Percentiles rank a stretch among this genome's conserved stretches.
These are phyloP conservation scores for Corchorus olitorius DNA, from an alignment of 345 rosid genomes.

Conservation along the genomic window DNA sequence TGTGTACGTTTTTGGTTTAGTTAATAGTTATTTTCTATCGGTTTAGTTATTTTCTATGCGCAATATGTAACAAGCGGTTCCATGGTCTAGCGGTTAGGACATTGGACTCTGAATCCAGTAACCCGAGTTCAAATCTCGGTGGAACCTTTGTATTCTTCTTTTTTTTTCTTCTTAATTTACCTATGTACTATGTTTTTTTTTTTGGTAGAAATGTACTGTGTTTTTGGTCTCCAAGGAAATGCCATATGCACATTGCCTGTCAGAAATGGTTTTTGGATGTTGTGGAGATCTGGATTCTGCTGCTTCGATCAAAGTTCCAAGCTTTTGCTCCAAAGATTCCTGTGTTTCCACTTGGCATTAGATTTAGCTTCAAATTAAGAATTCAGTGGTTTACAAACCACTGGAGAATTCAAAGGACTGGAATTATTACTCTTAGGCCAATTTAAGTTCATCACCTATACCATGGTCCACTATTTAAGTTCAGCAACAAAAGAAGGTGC, in stretches of 20 bases:
- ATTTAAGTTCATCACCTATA: not conserved
- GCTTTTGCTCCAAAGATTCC: not conserved
- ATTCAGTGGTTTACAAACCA: not conserved
- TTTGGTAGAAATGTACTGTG: too few relatives aligned
- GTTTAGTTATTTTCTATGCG: not conserved
- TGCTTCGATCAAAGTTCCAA: not conserved
- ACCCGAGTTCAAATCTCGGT: constrained; percentile 99
- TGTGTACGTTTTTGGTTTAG: not conserved
- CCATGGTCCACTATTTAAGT: not conserved
- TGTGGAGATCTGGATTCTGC: not conserved
- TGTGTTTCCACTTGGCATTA: not conserved
- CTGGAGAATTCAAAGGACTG: not conserved
- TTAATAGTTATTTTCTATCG: not conserved
- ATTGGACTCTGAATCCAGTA: constrained; percentile 96
- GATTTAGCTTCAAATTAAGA: not conserved
- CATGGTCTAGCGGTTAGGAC: constrained; percentile 98
- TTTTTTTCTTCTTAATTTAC: too few relatives aligned
- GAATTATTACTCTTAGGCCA: too few relatives aligned
- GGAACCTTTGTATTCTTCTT: constrained; percentile 52
- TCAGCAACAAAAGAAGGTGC: too few relatives aligned
- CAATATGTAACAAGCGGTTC: constrained; percentile 23
- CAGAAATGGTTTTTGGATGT: not conserved
- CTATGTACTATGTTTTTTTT: too few relatives aligned
- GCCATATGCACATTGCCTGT: not conserved
- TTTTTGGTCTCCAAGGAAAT: not conserved